Percentiles rank a stretch among this genome's conserved stretches.
Evolutionary conservation across 2,329 filamentous ascomycete species (phyloP).

Genomic region (Diplodia seriata): DNA sequence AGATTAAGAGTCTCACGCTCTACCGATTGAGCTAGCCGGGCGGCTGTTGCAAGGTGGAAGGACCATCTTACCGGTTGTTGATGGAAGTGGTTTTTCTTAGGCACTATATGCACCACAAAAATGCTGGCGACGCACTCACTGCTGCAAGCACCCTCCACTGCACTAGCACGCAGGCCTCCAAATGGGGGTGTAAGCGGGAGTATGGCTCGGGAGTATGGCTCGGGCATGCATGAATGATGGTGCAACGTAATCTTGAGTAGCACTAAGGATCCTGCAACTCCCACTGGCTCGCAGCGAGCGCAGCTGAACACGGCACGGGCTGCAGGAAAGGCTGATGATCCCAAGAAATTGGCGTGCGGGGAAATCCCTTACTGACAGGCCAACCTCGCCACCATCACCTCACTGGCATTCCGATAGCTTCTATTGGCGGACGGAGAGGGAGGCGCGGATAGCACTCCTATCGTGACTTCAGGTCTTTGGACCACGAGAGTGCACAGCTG

Average conservation of each 20-base stretch:
- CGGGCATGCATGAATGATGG: neutral
- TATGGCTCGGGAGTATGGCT: neutral
- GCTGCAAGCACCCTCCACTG: too few species aligned
- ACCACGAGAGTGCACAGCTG: neutral
- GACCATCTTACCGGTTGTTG: too few species aligned
- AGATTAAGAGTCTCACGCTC: conserved; percentile 51
- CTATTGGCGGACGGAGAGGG: neutral
- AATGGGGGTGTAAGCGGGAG: neutral
- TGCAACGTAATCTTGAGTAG: neutral
- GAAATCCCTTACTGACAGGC: neutral
- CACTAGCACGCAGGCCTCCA: neutral
- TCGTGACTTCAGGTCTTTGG: neutral
- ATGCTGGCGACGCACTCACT: too few species aligned
- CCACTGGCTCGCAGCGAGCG: neutral
- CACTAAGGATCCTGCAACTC: neutral
- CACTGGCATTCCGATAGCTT: neutral
- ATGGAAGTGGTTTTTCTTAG: rapidly evolving
- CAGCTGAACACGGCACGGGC: neutral
- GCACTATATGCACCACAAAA: too few species aligned
- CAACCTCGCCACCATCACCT: neutral
- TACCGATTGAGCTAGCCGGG: conserved; percentile 47
- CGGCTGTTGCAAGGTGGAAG: neutral
- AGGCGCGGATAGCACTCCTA: neutral
- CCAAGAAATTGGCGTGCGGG: neutral
- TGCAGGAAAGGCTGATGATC: neutral